Evolutionary conservation across 2,329 filamentous ascomycete genomes (phyloP), one percentile per base, ranked within the genome.

Genomic region (Cladosporium sp.): DNA sequence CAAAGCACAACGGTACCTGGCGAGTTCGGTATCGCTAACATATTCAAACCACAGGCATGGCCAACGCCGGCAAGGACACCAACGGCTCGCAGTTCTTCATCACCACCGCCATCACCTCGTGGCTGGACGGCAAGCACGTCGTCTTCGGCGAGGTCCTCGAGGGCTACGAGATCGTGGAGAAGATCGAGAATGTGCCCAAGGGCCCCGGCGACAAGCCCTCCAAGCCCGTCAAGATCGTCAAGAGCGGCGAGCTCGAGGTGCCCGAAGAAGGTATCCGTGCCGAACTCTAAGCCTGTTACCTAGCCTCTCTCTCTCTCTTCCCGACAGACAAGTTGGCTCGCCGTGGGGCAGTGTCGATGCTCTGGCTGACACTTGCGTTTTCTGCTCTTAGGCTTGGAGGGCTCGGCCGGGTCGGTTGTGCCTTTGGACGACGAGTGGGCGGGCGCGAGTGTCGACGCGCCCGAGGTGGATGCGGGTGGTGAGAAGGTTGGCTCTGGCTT

Each of bases 71-170:
- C 71, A 81, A 83, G 71, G 87, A 93, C 73, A 93, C 88, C 77
- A 91, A 91, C 69, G 87, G 88, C 68, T 89, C 85, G 54, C 88
- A 93, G 70, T 93, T 93, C 79, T 93, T 93, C 80, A 91, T 93
- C 71, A 93, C 89, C 66, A 92, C 87, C 62, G 85, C 84, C 66
- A 70, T 89, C 66, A 92, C 88, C 65, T 80, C 80, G 57, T 92
- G 89, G 86, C 83, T 93, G 66, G 86, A 93, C 70, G 87, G 86
- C 70, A 80, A 79, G 64, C 88, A 93, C 75, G 89, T 93, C 65
- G 88, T 93, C 67, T 93, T 93, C 70, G 88, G 88, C 68, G 88
- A 95, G 74, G 86, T 95, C 60, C 78, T 93, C 62, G 88, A 93
- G 77, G 89, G 89, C 69, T 88, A 87, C 73, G 86, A 92, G 5